Evolutionary conservation across 345 rosid species (phyloP), one percentile per base, ranked within the genome.

Genomic region (Camelina hispida): DNA sequence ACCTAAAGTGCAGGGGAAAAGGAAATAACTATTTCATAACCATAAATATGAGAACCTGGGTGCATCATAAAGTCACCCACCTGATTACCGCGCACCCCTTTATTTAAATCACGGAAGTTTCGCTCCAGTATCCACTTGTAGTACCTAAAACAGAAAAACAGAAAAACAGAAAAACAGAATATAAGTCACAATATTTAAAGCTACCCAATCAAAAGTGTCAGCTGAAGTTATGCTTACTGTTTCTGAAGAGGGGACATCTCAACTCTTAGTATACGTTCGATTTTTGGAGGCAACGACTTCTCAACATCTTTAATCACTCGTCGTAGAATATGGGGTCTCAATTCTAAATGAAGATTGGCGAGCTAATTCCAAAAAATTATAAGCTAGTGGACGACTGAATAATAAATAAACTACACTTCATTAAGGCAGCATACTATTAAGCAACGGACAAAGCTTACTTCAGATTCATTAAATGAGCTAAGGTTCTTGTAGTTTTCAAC

Each of bases 31-130:
- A 69, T 66, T 63, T 57, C n/a, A 70, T 47, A 69, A 46, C 53
- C 32, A 63, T 35, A n/a, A 53, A 63, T 64, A 70, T 69, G 44
- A 34, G 46, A 63, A 53, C 18, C 47, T 43, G 38, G 63, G 43
- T 46, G 60, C 40, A 62, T 74, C 77, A 69, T 47, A 69, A 57
- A 81, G 60, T 74, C 37, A 50, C 80, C 70, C 64, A 89, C 99
- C 97, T 96, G 99, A 84, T 96, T 96, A 52, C 99, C 98, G 64
- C 99, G 99, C 74, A 96, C 99, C 74, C 99, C 99, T 80, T 93
- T 96, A 81, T 96, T 96, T 76, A 96, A 82, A 77, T 96, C 99
- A 69, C 91, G 98, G 78, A 96, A 96, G 81, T 96, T 96, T 84
- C 99, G 92, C 80, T 96, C 99, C 71, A 96, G 74, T 79, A 96